Percentiles rank a stretch among this genome's conserved stretches.
phyloP scores from a whole-genome alignment of 2,329 filamentous ascomycete species.

The Fusarium penzigii region DNA sequence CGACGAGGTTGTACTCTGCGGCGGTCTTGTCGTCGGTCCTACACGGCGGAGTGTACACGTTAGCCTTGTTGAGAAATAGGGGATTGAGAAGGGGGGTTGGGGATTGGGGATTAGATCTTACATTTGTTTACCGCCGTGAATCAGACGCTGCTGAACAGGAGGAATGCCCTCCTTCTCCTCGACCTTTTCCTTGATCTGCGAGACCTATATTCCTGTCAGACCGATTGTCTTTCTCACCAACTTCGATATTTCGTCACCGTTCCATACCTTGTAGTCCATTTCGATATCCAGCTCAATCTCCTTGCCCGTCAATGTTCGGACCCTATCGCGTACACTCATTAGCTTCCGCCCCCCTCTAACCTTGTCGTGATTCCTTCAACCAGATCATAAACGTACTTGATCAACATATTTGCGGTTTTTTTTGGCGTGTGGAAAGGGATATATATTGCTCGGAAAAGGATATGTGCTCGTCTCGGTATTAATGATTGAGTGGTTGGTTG shows the following conservation, averaged over 20 bases:
- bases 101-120: slow-evolving; percentile 45
- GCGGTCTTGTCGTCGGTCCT: slow-evolving; percentile 97
- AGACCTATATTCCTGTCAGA: slow-evolving; percentile 60
- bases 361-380: slow-evolving; percentile 2
- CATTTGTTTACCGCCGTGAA: slow-evolving; percentile 98
- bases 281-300: slow-evolving; percentile 99
- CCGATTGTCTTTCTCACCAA: not conserved
- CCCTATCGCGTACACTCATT: slow-evolving; percentile 65
- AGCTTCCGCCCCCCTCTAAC: too few species aligned
- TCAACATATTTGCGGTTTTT: slow-evolving; percentile 40
- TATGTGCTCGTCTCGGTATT: not conserved
- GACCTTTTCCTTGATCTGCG: slow-evolving; percentile 97
- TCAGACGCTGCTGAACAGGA: slow-evolving; percentile 92
- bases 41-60: slow-evolving; percentile 2
- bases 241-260: not conserved
- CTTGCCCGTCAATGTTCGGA: slow-evolving; percentile 96
- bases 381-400: slow-evolving; percentile 47
- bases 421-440: not conserved
- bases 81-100: not conserved
- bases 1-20: slow-evolving; percentile 84
- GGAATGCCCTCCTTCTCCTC: slow-evolving; percentile 99
- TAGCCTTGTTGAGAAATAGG: not conserved
- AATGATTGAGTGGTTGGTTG: slow-evolving; percentile 5
- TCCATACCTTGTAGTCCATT: slow-evolving; percentile 79
- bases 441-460: slow-evolving; percentile 1